These are phyloP conservation scores for Glycine latifolia DNA, from an alignment of 306 rosid species.

Conservation along the genomic window DNA sequence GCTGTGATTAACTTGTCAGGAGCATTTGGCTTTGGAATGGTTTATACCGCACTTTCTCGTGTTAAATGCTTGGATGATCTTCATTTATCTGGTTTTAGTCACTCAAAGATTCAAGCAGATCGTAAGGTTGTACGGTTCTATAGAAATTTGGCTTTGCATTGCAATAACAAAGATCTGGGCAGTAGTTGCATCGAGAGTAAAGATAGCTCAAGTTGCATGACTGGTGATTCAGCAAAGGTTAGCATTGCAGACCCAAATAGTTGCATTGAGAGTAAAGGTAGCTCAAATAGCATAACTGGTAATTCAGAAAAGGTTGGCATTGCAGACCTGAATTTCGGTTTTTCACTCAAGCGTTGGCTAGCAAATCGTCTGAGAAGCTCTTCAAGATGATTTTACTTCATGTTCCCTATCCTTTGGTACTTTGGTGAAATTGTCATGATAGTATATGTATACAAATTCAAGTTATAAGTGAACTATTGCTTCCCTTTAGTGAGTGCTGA, in stretches of 20 bases:
- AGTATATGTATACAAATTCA: slow-evolving; percentile 12
- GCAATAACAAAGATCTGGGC: slow-evolving; percentile 4
- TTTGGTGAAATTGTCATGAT: slow-evolving; percentile 16
- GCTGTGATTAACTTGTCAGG: slow-evolving; percentile 52
- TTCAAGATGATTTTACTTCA: slow-evolving; percentile 22
- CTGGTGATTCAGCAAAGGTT: slow-evolving; percentile 6
- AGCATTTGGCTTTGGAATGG: slow-evolving; percentile 66
- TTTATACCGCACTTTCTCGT: slow-evolving; percentile 62
- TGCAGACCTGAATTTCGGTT: neutral
- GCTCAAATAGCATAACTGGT: neutral
- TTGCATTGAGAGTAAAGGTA: slow-evolving; percentile 13
- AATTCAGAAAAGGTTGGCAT: slow-evolving; percentile 5
- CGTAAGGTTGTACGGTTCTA: slow-evolving; percentile 56
- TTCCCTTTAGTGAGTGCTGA: neutral
- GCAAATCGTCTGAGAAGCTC: slow-evolving; percentile 28
- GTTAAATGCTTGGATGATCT: slow-evolving; percentile 60
- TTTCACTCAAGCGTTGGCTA: slow-evolving; percentile 39
- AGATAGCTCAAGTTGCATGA: slow-evolving; percentile 16
- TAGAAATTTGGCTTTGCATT: slow-evolving; percentile 35
- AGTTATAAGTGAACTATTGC: neutral
- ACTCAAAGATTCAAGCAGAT: slow-evolving; percentile 53
- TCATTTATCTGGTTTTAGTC: slow-evolving; percentile 53
- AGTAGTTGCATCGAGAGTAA: slow-evolving; percentile 23
- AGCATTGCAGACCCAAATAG: neutral
- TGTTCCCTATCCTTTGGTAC: neutral